phyloP scores from a whole-genome alignment of 257 asterid species.

The Solanum bulbocastanum region DNA sequence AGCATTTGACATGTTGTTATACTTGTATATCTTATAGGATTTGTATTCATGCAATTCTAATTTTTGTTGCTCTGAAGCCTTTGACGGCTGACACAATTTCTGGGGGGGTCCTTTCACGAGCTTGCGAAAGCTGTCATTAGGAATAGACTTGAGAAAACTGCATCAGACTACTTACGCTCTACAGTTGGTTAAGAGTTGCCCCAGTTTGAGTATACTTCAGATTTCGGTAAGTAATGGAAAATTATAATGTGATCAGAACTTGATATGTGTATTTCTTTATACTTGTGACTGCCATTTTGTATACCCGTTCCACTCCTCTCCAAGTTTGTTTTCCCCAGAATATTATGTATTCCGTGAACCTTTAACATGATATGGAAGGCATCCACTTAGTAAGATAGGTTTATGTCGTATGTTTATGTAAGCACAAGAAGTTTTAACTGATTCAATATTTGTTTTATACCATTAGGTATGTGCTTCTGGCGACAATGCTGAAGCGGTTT shows the following conservation, averaged over 20 bases:
- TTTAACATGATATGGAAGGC: neutral
- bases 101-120: neutral
- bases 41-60: neutral
- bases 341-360: too few species aligned
- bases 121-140: neutral
- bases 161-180: neutral
- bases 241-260: neutral
- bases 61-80: neutral
- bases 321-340: neutral
- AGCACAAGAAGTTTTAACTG: neutral
- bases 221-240: neutral
- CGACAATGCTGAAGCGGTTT: neutral
- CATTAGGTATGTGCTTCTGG: too few species aligned
- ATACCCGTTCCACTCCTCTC: neutral
- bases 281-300: neutral
- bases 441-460: neutral
- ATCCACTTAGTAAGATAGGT: neutral
- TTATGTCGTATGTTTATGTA: neutral
- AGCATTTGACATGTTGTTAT: neutral
- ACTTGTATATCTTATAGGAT: neutral
- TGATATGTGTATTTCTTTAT: neutral
- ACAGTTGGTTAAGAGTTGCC: neutral
- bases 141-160: neutral
- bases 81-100: neutral
- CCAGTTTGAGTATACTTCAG: neutral